Conservation (phyloP, 2,329 filamentous ascomycete species). For the Chaetomium sp. region DNA sequence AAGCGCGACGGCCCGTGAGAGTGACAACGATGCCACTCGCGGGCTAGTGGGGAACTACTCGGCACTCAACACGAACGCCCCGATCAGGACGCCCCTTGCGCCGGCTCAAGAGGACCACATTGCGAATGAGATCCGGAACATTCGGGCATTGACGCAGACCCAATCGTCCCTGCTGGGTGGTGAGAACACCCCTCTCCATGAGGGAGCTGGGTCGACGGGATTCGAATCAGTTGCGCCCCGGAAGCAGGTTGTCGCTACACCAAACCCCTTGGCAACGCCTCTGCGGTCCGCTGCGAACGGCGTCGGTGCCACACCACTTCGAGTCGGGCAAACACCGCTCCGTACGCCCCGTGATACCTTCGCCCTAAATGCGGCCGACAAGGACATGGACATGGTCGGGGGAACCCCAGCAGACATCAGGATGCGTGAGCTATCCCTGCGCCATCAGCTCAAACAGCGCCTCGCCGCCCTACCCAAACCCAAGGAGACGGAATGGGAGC, state of each 20-base stretch:
- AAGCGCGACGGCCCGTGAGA: slow-evolving; percentile 70
- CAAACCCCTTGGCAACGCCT: slow-evolving; percentile 93
- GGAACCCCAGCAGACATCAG: slow-evolving; percentile 78
- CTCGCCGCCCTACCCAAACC: slow-evolving; percentile 87
- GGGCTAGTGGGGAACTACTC: slow-evolving; percentile 88
- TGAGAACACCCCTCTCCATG: slow-evolving; percentile 86
- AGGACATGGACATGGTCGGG: slow-evolving; percentile 65
- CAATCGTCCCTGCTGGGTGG: slow-evolving; percentile 91
- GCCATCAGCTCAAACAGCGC: slow-evolving; percentile 68
- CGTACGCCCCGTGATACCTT: slow-evolving; percentile 88
- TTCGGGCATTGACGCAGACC: slow-evolving; percentile 86
- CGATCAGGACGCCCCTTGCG: slow-evolving; percentile 88
- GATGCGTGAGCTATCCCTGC: slow-evolving; percentile 68
- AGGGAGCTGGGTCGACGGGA: slow-evolving; percentile 79
- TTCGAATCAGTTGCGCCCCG: slow-evolving; percentile 84
- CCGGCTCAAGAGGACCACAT: slow-evolving; percentile 93
- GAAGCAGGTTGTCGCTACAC: slow-evolving; percentile 81
- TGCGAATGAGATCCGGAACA: slow-evolving; percentile 94
- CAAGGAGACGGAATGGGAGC: slow-evolving; percentile 91
- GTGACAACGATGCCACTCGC: slow-evolving; percentile 82
- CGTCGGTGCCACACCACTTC: slow-evolving; percentile 67
- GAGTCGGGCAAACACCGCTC: slow-evolving; percentile 78
- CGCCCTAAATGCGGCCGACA: slow-evolving; percentile 73
- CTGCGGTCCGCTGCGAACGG: slow-evolving; percentile 66
- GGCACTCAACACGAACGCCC: slow-evolving; percentile 75